These are phyloP conservation scores for Cyclocybe cylindracea DNA, from an alignment of 768 basidiomycete species.

Conservation along the genomic window DNA sequence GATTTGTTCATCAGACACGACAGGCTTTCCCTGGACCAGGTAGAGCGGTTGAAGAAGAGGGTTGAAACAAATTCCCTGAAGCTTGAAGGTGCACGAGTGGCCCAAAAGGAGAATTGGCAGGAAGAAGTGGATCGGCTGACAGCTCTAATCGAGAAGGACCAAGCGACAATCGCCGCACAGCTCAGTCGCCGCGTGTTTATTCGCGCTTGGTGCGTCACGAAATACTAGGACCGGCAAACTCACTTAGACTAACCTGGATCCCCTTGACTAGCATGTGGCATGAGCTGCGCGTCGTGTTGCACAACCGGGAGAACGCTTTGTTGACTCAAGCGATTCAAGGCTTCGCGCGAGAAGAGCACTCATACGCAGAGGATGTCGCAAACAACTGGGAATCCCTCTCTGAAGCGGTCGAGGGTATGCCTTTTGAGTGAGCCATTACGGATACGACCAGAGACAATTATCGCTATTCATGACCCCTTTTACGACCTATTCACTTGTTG, in stretches of 20 bases:
- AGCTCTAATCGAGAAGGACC: conserved; percentile 79
- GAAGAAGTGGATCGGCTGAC: conserved; percentile 80
- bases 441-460: background rate
- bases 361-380: conserved; percentile 61
- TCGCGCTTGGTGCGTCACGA: conserved; percentile 67
- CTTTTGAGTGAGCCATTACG: conserved; percentile 62
- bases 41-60: conserved; percentile 85
- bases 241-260: conserved; percentile 7
- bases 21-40: conserved; percentile 85
- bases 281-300: conserved; percentile 88
- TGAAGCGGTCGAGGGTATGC: conserved; percentile 79
- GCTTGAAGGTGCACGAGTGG: conserved; percentile 69
- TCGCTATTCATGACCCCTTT: conserved; percentile 12
- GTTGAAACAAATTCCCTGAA: conserved; percentile 77
- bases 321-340: conserved; percentile 71
- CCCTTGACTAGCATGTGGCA: conserved; percentile 81
- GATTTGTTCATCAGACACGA: conserved; percentile 88
- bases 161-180: conserved; percentile 72
- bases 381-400: conserved; percentile 76
- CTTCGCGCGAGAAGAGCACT: conserved; percentile 75
- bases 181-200: conserved; percentile 85
- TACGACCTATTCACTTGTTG: no score
- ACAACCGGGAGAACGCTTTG: conserved; percentile 86
- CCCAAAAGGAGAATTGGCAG: conserved; percentile 82
- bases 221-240: background rate